A percentile compares a stretch with the other conserved stretches of the same genome.
Evolutionary conservation across 257 asterid species (phyloP).

Genomic region (Pogostemon cablin): DNA sequence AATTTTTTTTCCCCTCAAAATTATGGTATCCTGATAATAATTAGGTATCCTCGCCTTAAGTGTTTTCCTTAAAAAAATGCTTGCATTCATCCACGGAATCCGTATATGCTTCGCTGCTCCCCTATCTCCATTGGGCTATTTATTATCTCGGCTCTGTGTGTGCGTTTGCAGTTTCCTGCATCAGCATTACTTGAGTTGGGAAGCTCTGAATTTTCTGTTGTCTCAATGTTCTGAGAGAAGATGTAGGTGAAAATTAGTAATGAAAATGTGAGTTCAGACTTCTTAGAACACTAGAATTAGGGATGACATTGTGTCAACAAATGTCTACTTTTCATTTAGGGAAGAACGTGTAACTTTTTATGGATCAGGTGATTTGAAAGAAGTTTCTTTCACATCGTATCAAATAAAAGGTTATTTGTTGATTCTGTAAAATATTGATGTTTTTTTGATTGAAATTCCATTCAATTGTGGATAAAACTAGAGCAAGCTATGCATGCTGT

Average conservation of each 20-base stretch:
- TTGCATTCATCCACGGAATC: neutral
- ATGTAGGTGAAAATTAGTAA: neutral
- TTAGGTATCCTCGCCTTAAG: neutral
- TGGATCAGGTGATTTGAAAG: neutral
- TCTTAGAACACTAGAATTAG: neutral
- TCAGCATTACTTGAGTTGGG: no score
- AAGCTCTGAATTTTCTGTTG: neutral
- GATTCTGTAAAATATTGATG: no score
- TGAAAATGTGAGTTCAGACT: neutral
- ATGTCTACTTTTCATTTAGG: neutral
- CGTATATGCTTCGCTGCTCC: constrained; percentile 3
- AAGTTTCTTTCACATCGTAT: no score
- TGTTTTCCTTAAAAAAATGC: constrained; percentile 2
- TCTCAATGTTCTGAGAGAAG: neutral
- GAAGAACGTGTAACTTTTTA: neutral
- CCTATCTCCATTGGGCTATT: no score
- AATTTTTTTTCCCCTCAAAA: no score
- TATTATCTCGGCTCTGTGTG: neutral
- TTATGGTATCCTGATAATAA: no score
- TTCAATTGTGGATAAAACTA: no score
- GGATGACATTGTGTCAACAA: neutral
- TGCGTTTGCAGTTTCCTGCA: neutral
- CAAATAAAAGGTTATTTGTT: neutral
- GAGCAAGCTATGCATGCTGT: no score
- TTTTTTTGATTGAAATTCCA: no score